A percentile compares a stretch with the other conserved stretches of the same genome.
Evolutionary conservation across 2,329 filamentous ascomycete genomes (phyloP).

Genomic region (Fusarium brachygibbosum): DNA sequence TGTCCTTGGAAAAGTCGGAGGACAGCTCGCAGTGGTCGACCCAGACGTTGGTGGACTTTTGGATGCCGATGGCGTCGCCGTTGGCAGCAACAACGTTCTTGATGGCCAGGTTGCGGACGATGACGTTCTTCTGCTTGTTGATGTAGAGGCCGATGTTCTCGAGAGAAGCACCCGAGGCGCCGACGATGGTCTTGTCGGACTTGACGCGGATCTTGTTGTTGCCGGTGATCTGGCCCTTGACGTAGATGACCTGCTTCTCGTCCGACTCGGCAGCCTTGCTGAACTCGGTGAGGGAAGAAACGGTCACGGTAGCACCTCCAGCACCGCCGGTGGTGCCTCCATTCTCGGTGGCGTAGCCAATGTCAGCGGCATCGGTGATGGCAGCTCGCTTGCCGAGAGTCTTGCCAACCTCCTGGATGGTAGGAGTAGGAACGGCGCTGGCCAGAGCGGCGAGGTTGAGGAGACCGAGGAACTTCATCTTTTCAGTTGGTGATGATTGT

Average conservation of each 20-base stretch:
- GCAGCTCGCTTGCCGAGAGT: conserved; percentile 53
- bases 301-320: conserved; percentile 63
- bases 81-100: conserved; percentile 66
- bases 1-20: conserved; percentile 70
- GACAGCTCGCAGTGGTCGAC: conserved; percentile 77
- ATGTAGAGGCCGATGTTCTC: conserved; percentile 66
- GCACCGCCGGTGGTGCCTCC: conserved; percentile 64
- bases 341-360: conserved; percentile 55
- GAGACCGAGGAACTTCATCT: conserved; percentile 53
- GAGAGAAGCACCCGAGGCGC: conserved; percentile 55
- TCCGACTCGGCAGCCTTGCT: conserved; percentile 62
- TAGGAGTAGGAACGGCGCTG: conserved; percentile 51
- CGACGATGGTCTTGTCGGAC: conserved; percentile 63
- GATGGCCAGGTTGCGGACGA: conserved; percentile 73
- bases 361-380: conserved; percentile 54
- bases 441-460: conserved; percentile 51
- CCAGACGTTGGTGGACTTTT: conserved; percentile 72
- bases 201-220: conserved; percentile 57
- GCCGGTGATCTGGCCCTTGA: conserved; percentile 59
- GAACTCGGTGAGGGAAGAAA: conserved; percentile 59
- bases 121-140: conserved; percentile 68
- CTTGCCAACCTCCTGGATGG: conserved; percentile 47
- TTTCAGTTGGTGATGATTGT: conserved; percentile 21
- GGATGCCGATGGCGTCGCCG: conserved; percentile 72
- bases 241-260: conserved; percentile 57